Conservation (phyloP, 352 stramenopile genomes). For the Phytophthora ohioensis region DNA sequence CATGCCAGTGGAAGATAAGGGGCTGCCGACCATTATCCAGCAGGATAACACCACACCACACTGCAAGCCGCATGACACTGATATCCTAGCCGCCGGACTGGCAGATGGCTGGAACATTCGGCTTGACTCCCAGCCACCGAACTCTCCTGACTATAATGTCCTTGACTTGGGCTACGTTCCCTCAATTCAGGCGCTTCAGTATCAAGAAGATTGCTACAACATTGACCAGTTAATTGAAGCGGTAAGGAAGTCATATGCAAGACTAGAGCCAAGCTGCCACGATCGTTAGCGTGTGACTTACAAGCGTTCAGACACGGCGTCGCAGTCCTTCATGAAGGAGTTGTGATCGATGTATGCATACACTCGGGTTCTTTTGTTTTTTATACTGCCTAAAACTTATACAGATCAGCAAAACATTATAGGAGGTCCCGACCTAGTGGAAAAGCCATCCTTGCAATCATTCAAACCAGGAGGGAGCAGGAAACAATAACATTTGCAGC, state of each 20-base stretch:
- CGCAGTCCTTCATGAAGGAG: too few relatives aligned
- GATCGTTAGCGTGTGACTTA: too few relatives aligned
- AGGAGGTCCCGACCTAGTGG: too few relatives aligned
- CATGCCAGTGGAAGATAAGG: background rate
- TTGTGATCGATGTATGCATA: too few relatives aligned
- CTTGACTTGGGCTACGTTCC: background rate
- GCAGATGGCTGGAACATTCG: background rate
- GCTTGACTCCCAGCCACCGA: background rate
- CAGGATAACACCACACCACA: slow-evolving; percentile 1
- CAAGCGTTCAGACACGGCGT: too few relatives aligned
- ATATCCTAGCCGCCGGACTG: background rate
- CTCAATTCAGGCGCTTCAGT: background rate
- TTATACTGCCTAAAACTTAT: too few relatives aligned
- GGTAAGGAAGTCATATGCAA: background rate
- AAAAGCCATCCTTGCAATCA: too few relatives aligned
- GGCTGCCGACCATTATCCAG: background rate
- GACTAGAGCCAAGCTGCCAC: background rate
- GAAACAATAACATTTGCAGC: too few relatives aligned
- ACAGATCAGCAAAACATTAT: too few relatives aligned
- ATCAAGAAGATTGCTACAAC: slow-evolving; percentile 1
- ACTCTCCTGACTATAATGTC: background rate
- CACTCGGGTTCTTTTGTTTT: too few relatives aligned
- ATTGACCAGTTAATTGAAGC: background rate
- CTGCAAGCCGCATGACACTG: background rate
- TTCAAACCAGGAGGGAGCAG: too few relatives aligned